Conservation (phyloP, 306 rosid genomes). For the Cercis canadensis region DNA sequence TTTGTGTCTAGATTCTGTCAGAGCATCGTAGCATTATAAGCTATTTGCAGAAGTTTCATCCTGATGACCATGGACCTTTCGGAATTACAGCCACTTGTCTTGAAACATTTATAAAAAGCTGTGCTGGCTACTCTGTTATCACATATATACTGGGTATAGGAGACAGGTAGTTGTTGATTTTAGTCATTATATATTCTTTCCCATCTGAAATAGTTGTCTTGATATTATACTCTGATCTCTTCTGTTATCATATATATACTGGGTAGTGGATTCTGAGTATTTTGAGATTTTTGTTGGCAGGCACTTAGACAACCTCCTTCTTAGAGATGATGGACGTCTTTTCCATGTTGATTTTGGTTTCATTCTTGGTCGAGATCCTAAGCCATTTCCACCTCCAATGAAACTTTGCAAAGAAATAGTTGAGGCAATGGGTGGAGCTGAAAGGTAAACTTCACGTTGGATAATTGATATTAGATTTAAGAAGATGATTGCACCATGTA, state of each 20-base stretch:
- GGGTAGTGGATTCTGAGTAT: conserved; percentile 19
- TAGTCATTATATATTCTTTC: conserved; percentile 22
- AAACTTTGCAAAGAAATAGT: conserved; percentile 99
- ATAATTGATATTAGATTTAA: conserved; percentile 37
- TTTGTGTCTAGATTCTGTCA: conserved; percentile 73
- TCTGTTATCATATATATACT: no score
- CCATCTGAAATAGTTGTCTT: conserved; percentile 13
- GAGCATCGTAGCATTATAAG: conserved; percentile 95
- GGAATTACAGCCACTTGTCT: conserved; percentile 95
- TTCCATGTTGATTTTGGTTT: conserved; percentile 98
- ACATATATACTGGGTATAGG: conserved; percentile 99
- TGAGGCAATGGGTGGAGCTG: conserved; percentile 99
- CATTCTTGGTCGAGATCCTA: conserved; percentile 96
- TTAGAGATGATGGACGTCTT: conserved; percentile 92
- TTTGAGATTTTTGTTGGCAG: conserved; percentile 45
- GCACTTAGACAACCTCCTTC: conserved; percentile 98
- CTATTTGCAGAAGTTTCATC: conserved; percentile 95
- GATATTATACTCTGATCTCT: background rate
- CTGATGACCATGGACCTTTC: conserved; percentile 95
- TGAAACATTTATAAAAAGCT: conserved; percentile 96
- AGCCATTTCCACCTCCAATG: conserved; percentile 99
- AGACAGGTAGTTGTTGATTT: conserved; percentile 75
- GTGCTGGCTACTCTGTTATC: conserved; percentile 99
- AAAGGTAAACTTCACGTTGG: conserved; percentile 61
- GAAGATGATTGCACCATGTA: conserved; percentile 11